These are phyloP conservation scores for Gnomoniopsis smithogilvyi DNA, from an alignment of 2,329 filamentous ascomycete genomes.

Conservation along the genomic window DNA sequence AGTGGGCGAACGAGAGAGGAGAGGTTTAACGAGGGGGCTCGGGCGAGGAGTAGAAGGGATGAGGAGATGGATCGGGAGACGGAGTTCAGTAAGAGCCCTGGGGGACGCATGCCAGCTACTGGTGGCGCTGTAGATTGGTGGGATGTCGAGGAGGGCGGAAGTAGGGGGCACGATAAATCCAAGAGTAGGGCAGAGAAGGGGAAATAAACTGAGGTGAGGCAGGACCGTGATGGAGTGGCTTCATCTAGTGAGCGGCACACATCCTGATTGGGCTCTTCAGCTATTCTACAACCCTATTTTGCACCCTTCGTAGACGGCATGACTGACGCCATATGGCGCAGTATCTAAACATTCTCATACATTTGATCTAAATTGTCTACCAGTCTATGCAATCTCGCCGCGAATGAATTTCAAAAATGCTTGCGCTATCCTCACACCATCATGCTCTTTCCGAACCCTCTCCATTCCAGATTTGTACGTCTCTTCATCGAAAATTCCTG, in stretches of 20 bases:
- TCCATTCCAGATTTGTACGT: constrained; percentile 66
- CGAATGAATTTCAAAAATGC: constrained; percentile 76
- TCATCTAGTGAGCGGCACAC: background rate
- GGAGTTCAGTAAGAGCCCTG: constrained; percentile 19
- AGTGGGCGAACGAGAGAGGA: constrained; percentile 49
- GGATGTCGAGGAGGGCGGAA: constrained; percentile 30
- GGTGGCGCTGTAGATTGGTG: constrained; percentile 30
- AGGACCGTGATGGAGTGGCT: background rate
- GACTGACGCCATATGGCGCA: background rate
- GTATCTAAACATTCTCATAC: background rate
- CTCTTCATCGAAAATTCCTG: constrained; percentile 67
- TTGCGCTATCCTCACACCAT: constrained; percentile 72
- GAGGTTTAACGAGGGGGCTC: constrained; percentile 46
- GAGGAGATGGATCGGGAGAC: constrained; percentile 40
- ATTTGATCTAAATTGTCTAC: constrained; percentile 7
- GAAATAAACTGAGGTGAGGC: background rate
- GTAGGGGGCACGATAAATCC: background rate
- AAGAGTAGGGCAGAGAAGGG: background rate
- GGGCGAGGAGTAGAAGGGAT: constrained; percentile 45
- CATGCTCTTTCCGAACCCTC: constrained; percentile 66
- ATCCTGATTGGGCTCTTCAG: background rate
- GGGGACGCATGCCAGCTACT: constrained; percentile 20
- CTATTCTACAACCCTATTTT: background rate
- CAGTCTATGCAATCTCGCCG: constrained; percentile 26
- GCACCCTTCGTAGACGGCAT: background rate